Evolutionary conservation across 495 filamentous ascomycete genomes (phyloP), one percentile per base, ranked within the genome.

Genomic region (Penicillium chermesinum): DNA sequence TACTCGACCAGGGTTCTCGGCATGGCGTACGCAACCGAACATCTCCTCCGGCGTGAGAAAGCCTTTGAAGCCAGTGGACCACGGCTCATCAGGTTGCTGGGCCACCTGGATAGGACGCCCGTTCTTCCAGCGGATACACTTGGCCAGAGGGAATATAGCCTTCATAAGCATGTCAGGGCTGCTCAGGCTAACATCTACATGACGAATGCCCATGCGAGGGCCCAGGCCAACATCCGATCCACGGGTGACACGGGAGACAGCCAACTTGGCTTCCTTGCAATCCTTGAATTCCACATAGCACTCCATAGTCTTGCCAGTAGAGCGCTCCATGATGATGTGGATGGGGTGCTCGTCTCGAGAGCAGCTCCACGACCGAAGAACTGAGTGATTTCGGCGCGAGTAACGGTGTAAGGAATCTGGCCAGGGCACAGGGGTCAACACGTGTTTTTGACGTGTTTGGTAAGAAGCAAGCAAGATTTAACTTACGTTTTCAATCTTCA

Each of bases 321-420:
- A 70, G 7, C 86, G 82, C 41, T 91, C 88, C 85, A 93, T 89
- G 53, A 89, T 86, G 50, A 93, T 88, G 54, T 93, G 88, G 8
- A 91, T 67, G 0, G 85, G 73, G 42, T 80, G 82, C 5, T 82
- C 72, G 1, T 63, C 53, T 38, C 81, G 77, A 36, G 71, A 69
- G 32, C 83, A 77, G 49, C 76, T 77, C n/a, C n/a, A n/a, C 79
- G 77, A n/a, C 86, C 86, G 9, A 89, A 65, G 57, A 88, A 79
- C 10, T 85, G 82, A 25, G 78, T 65, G 16, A 90, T 73, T 51
- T 90, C 85, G 7, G 75, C 52, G n/a, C 83, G 84, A 2, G 77
- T 82, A 4, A 30, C 25, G 25, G 5, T 34, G 22, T 33, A 52
- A n/a, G 44, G 22, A 17, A 46, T 33, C 15, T 43, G 17, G 38